Evolutionary conservation across 2,329 filamentous ascomycete genomes (phyloP).

Genomic region (Aureobasidium musti): DNA sequence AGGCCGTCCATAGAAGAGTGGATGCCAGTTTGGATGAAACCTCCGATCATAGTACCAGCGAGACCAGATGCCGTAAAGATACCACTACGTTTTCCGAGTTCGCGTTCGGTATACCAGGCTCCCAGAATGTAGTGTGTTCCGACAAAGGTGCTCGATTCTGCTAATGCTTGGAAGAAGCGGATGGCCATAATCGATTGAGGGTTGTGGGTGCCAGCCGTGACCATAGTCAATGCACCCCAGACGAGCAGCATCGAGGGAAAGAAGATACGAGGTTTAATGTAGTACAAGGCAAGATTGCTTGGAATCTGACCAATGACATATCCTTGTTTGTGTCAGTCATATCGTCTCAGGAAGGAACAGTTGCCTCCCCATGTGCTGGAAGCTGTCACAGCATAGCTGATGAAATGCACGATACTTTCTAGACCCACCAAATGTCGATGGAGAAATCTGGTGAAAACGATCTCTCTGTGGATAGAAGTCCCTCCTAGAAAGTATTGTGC

Average conservation of each 20-base stretch:
- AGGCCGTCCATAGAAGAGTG: constrained; percentile 47
- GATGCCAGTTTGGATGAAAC: constrained; percentile 45
- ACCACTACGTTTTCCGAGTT: constrained; percentile 49
- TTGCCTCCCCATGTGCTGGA: background rate
- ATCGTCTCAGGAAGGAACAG: constrained; percentile 43
- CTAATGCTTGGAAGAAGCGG: constrained; percentile 53
- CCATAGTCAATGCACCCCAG: constrained; percentile 60
- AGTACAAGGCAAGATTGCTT: constrained; percentile 50
- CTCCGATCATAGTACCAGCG: constrained; percentile 56
- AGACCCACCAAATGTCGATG: no score
- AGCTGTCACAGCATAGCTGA: background rate
- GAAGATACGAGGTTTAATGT: constrained; percentile 59
- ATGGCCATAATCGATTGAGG: constrained; percentile 62
- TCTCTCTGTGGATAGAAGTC: background rate
- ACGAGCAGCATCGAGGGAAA: constrained; percentile 58
- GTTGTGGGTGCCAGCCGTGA: constrained; percentile 59
- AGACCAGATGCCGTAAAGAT: constrained; percentile 57
- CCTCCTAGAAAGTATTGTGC: background rate
- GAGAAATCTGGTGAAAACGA: background rate
- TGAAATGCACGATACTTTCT: background rate
- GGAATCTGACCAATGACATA: constrained; percentile 56
- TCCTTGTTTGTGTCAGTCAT: constrained; percentile 56
- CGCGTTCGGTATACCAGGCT: constrained; percentile 30
- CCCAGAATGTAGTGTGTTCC: constrained; percentile 31
- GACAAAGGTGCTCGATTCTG: constrained; percentile 50